Conservation (phyloP, 2,329 filamentous ascomycete species). For the Eutypa lata region DNA sequence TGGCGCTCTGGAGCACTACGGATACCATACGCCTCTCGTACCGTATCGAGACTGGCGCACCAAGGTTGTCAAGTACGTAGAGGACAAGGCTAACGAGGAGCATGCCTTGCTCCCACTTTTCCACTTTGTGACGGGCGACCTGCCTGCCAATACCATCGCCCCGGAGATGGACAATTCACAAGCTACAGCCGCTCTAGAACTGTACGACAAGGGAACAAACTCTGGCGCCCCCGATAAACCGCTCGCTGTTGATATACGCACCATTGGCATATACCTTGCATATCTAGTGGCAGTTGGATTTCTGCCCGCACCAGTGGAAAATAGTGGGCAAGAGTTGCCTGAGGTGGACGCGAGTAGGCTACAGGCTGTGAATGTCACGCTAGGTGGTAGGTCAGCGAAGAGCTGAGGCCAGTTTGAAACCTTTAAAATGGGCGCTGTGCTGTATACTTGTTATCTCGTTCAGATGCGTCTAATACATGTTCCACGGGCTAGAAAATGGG, state of each 20-base stretch:
- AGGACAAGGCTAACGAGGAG: neutral
- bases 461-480: too few species aligned
- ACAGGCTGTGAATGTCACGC: too few species aligned
- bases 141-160: neutral
- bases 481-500: too few species aligned
- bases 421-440: too few species aligned
- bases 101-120: neutral
- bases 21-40: neutral
- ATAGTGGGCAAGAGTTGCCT: too few species aligned
- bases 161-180: neutral
- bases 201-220: neutral
- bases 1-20: neutral
- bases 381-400: too few species aligned
- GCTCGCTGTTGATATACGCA: too few species aligned
- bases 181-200: neutral
- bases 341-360: too few species aligned
- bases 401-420: too few species aligned
- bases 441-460: too few species aligned
- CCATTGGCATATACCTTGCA: neutral
- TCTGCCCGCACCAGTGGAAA: neutral
- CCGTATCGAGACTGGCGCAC: neutral
- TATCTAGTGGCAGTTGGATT: neutral
- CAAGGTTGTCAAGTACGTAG: neutral
- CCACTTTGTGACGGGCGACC: neutral
- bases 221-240: neutral